Evolutionary conservation across 73 alveolate genomes (phyloP).

Genomic region (Paramecium tetraurelia): DNA sequence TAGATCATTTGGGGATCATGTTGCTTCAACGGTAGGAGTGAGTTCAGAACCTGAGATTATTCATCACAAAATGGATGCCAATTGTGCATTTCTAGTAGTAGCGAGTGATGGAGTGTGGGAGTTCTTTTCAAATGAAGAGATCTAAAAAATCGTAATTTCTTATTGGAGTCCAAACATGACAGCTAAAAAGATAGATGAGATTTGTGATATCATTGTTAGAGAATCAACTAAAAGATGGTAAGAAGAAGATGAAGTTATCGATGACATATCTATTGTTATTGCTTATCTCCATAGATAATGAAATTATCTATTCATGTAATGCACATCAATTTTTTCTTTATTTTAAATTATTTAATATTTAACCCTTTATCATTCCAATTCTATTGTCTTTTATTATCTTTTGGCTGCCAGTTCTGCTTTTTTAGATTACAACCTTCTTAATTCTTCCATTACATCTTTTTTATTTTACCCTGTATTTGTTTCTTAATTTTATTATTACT

Average conservation of each 20-base stretch:
- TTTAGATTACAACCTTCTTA: constrained; percentile 14
- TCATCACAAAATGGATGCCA: constrained; percentile 66
- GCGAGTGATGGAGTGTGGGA: constrained; percentile 98
- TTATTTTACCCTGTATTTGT: not conserved
- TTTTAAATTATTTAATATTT: not conserved
- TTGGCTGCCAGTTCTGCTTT: constrained; percentile 37
- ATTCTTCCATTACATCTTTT: constrained; percentile 42
- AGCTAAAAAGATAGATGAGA: constrained; percentile 42
- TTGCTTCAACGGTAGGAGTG: constrained; percentile 91
- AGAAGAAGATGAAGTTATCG: constrained; percentile 83
- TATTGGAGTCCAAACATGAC: constrained; percentile 35
- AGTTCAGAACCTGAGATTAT: constrained; percentile 85
- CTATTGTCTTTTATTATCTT: not conserved
- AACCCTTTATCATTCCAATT: not conserved
- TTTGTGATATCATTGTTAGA: constrained; percentile 64
- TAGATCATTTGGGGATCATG: constrained; percentile 92
- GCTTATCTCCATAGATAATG: constrained; percentile 44
- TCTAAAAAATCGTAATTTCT: constrained; percentile 66
- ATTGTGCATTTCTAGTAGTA: constrained; percentile 78
- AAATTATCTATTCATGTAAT: not conserved
- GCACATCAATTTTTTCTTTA: not conserved
- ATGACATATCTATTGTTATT: constrained; percentile 80
- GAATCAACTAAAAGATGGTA: constrained; percentile 86
- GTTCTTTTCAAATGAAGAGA: constrained; percentile 85
- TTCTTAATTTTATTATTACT: not conserved